Evolutionary conservation across 805 yeast genomes (phyloP).

Genomic region (Cyberlindnera japonica): DNA sequence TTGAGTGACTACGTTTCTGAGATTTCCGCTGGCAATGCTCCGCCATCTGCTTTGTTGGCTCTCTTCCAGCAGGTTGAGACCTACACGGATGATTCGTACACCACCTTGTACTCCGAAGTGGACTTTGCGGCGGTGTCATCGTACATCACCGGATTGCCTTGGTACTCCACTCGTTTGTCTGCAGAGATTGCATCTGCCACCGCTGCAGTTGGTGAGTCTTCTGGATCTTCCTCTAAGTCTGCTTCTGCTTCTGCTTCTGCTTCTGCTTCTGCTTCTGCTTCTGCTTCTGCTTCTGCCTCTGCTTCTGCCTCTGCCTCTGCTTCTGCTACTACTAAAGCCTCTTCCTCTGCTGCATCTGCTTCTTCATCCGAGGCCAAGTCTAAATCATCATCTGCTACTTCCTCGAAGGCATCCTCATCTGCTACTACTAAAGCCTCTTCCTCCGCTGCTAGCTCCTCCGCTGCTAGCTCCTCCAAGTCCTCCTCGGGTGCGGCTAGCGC

Average conservation of each 20-base stretch:
- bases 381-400: constrained; percentile 11
- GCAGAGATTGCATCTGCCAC: constrained; percentile 9
- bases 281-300: constrained; percentile 7
- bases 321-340: constrained; percentile 1
- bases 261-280: constrained; percentile 10
- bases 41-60: constrained; percentile 29
- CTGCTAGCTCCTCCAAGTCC: constrained; percentile 1
- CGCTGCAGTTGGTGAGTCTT: constrained; percentile 7
- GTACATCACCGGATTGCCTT: constrained; percentile 32
- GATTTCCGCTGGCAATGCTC: constrained; percentile 19
- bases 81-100: constrained; percentile 33
- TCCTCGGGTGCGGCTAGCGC: constrained; percentile 6
- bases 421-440: constrained; percentile 11
- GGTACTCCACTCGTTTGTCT: constrained; percentile 27
- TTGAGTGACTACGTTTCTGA: constrained; percentile 20
- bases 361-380: constrained; percentile 4
- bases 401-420: constrained; percentile 7
- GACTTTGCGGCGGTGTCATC: constrained; percentile 25
- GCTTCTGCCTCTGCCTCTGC: constrained; percentile 8
- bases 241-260: constrained; percentile 8
- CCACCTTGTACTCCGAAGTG: constrained; percentile 28
- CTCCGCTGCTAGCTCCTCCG: constrained; percentile 6
- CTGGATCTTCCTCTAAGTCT: constrained; percentile 9
- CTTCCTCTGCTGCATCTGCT: constrained; percentile 2
- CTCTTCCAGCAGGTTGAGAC: constrained; percentile 29